Evolutionary conservation across 768 basidiomycete species (phyloP), one percentile per base, ranked within the genome.

Genomic region (Lyophyllum shimeji): DNA sequence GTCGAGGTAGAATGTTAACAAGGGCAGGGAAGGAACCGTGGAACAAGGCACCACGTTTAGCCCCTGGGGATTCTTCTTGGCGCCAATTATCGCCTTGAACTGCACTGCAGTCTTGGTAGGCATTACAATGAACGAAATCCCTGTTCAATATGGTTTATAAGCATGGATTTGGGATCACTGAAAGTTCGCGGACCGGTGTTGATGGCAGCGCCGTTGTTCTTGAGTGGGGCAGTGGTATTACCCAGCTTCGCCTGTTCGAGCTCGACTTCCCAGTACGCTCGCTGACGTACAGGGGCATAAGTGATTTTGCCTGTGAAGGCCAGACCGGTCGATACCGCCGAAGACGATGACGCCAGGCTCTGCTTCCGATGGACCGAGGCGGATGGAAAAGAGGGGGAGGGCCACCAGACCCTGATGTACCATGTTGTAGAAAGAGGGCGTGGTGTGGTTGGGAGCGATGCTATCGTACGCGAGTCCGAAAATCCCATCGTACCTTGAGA

Each of bases 231-330:
- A 4, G 39, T 15, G 6, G n/a, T 40, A 18, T 15, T 15, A 40
- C n/a, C 39, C 39, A 40, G 18, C 11, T 2, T 40, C 5, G 9
- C 39, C 18, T 18, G n/a, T 5, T 18, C 39, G 15, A 40, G 39
- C n/a, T 40, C n/a, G 39, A 98, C 93, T 73, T 98, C 96, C 95
- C 95, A 97, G 75, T 97, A 98, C 3, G 93, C 97, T 81, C 92
- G 94, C 64, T 93, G 85, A 63, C 95, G 87, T 50, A 99, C 79
- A 48, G 97, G 96, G 27, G 89, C 93, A 65, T 98, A 98, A 21
- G 71, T 65, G 57, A 99, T 81, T 66, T 85, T 76, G 69, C 97
- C 97, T 4, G 71, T 82, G 76, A 90, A 98, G 29, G 91, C 89
- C 21, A n/a, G 62, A 61, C 11, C 71, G 50, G 70, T 99, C 94